Evolutionary conservation across 1,139 yeast species (phyloP).

Genomic region (Hyphopichia wangnamkhiaoensis): DNA sequence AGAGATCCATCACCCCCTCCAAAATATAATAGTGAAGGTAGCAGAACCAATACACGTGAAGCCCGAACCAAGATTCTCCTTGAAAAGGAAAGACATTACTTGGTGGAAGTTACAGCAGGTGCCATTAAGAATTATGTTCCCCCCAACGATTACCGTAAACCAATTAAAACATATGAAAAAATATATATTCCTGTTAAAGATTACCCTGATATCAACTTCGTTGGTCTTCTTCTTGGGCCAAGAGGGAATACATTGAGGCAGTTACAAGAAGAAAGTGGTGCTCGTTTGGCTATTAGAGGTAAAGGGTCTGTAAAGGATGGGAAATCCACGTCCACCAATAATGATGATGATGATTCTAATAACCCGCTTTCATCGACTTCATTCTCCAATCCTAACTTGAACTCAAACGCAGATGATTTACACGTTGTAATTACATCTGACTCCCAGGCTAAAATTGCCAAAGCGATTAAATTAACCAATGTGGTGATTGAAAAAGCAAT

Average conservation of each 20-base stretch:
- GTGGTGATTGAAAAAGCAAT: slow-evolving; percentile 81
- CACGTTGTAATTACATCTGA: slow-evolving; percentile 91
- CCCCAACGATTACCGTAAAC: slow-evolving; percentile 79
- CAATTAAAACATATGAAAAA: slow-evolving; percentile 71
- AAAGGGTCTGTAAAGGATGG: slow-evolving; percentile 96
- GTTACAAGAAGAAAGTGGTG: slow-evolving; percentile 82
- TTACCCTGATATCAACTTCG: slow-evolving; percentile 89
- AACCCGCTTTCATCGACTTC: slow-evolving; percentile 18
- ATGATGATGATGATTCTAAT: slow-evolving; percentile 25
- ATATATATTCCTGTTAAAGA: slow-evolving; percentile 83
- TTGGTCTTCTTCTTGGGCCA: slow-evolving; percentile 90
- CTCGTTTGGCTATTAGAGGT: slow-evolving; percentile 84
- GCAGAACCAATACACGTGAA: slow-evolving; percentile 82
- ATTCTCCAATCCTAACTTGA: slow-evolving; percentile 25
- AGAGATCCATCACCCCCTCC: slow-evolving; percentile 95
- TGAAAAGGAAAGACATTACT: slow-evolving; percentile 76
- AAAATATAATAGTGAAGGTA: slow-evolving; percentile 78
- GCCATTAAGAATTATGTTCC: slow-evolving; percentile 78
- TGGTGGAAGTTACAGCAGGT: slow-evolving; percentile 73
- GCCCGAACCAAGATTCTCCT: slow-evolving; percentile 58
- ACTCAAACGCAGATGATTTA: slow-evolving; percentile 60
- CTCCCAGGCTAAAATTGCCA: slow-evolving; percentile 70
- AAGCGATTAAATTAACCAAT: slow-evolving; percentile 75
- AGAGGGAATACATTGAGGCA: slow-evolving; percentile 88
- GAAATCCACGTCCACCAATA: slow-evolving; percentile 41